A percentile compares a stretch with the other conserved stretches of the same genome.
These are phyloP conservation scores for Beta lomatogona DNA, from an alignment of 179 eudicot genomes.

Conservation along the genomic window DNA sequence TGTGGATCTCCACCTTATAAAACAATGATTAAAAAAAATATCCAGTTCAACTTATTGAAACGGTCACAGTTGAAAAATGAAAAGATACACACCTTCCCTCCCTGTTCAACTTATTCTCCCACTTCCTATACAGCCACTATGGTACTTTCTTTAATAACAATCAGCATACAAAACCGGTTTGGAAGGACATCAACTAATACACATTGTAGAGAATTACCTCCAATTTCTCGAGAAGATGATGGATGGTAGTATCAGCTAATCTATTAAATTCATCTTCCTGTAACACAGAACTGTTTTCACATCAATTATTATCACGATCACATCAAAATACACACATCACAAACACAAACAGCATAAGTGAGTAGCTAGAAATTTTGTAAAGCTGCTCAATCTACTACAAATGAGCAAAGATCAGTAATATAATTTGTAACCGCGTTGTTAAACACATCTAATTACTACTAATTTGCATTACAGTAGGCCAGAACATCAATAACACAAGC, in stretches of 20 bases:
- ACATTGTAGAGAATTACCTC: slow-evolving; percentile 49
- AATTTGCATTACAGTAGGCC: too few relatives aligned
- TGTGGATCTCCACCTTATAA: not conserved
- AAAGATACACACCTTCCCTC: not conserved
- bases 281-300: slow-evolving; percentile 65
- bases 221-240: slow-evolving; percentile 78
- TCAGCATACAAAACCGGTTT: not conserved
- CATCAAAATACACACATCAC: not conserved
- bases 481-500: not conserved
- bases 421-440: too few relatives aligned
- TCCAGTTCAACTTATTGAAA: not conserved
- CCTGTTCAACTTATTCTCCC: not conserved
- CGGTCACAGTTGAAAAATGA: not conserved
- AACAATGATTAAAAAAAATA: not conserved
- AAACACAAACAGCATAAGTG: not conserved
- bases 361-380: too few relatives aligned
- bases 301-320: slow-evolving; percentile 44
- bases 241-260: slow-evolving; percentile 84
- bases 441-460: too few relatives aligned
- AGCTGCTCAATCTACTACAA: too few relatives aligned
- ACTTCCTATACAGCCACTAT: not conserved
- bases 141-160: not conserved
- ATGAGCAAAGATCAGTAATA: too few relatives aligned
- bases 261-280: slow-evolving; percentile 82
- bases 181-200: not conserved